Conservation (phyloP, 257 asterid genomes). For the Ilex asprella region DNA sequence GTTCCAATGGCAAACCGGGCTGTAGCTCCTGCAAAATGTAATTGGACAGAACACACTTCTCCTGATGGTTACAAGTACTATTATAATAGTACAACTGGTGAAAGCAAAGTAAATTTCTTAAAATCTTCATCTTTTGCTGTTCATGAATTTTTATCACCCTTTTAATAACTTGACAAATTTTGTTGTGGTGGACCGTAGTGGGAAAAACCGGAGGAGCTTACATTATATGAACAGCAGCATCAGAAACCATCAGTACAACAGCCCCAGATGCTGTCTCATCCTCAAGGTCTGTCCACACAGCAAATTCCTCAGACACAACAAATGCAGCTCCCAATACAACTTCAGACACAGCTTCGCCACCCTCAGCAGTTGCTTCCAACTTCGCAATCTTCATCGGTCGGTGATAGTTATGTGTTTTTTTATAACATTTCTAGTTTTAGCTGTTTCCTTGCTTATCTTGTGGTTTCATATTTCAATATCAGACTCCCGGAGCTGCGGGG, state of each 20-base stretch:
- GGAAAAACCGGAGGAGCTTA: slow-evolving; percentile 92
- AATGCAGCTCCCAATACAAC: slow-evolving; percentile 46
- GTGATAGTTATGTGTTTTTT: slow-evolving; percentile 15
- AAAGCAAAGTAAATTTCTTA: slow-evolving; percentile 70
- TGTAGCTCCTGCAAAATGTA: slow-evolving; percentile 32
- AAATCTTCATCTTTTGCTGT: slow-evolving; percentile 1
- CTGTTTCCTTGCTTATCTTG: slow-evolving; percentile 14
- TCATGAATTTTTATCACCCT: neutral
- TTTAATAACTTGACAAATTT: neutral
- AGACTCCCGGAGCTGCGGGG: slow-evolving; percentile 50
- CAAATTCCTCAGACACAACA: slow-evolving; percentile 48
- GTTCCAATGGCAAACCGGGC: slow-evolving; percentile 23
- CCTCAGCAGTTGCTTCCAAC: slow-evolving; percentile 46
- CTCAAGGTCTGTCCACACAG: slow-evolving; percentile 42
- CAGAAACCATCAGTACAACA: slow-evolving; percentile 45
- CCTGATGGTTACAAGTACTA: slow-evolving; percentile 96
- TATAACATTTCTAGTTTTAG: slow-evolving; percentile 1
- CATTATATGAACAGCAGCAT: slow-evolving; percentile 46
- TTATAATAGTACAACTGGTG: slow-evolving; percentile 75
- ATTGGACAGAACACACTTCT: slow-evolving; percentile 90
- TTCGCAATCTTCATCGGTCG: slow-evolving; percentile 48
- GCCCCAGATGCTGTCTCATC: slow-evolving; percentile 41
- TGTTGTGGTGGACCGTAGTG: slow-evolving; percentile 38
- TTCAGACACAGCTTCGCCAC: slow-evolving; percentile 38
- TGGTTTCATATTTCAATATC: slow-evolving; percentile 42